Evolutionary conservation across 2,329 filamentous ascomycete genomes (phyloP).

Genomic region (Sclerotinia glacialis): DNA sequence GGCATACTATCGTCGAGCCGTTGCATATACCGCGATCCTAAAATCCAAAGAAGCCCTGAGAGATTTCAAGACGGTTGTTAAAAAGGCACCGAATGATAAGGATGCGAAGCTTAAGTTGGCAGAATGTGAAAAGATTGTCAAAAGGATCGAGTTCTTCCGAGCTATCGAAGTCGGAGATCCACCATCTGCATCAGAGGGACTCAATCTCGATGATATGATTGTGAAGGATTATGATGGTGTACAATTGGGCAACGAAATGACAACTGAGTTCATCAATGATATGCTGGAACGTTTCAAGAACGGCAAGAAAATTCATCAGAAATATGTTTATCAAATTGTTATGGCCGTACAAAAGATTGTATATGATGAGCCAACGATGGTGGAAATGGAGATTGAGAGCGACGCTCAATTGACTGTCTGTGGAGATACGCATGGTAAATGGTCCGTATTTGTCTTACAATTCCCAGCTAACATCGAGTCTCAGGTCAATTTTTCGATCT

Average conservation of each 20-base stretch:
- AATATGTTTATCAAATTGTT: conserved; percentile 97
- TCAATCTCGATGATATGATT: conserved; percentile 87
- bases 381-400: conserved; percentile 78
- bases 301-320: conserved; percentile 91
- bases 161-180: conserved; percentile 93
- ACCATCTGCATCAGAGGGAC: conserved; percentile 84
- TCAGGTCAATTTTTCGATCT: conserved; percentile 97
- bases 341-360: conserved; percentile 85
- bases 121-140: conserved; percentile 93
- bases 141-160: conserved; percentile 86
- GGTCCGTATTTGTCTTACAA: not conserved
- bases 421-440: conserved; percentile 88
- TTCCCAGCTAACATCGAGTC: not conserved
- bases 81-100: conserved; percentile 82
- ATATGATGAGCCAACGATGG: conserved; percentile 93
- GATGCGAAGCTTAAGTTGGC: conserved; percentile 87
- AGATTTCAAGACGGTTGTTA: conserved; percentile 89
- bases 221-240: conserved; percentile 85
- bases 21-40: conserved; percentile 88
- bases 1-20: conserved; percentile 92
- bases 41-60: conserved; percentile 82
- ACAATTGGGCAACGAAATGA: conserved; percentile 78
- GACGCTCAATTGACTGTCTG: conserved; percentile 86
- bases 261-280: conserved; percentile 92
- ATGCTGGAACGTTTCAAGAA: conserved; percentile 96